Evolutionary conservation across 345 rosid genomes (phyloP).

Genomic region (Eucalyptus sp.): DNA sequence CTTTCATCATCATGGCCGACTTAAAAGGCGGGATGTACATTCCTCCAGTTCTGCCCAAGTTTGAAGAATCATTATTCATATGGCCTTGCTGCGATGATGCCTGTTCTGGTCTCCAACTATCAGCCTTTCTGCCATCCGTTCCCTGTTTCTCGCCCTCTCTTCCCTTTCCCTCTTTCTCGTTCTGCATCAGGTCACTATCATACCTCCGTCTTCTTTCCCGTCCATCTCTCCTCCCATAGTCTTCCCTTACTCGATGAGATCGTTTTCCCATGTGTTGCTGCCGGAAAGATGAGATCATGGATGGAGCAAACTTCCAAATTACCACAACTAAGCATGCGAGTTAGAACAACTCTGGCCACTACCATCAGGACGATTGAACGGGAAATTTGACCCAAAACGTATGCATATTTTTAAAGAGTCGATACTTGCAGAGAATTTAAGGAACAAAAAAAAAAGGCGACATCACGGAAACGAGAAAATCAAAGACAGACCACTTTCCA

Average conservation of each 20-base stretch:
- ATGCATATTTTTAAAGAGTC: neutral
- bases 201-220: slow-evolving; percentile 11
- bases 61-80: slow-evolving; percentile 10
- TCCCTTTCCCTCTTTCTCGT: no score
- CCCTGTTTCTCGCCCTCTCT: slow-evolving; percentile 2
- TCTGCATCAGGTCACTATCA: neutral
- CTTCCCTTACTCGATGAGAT: neutral
- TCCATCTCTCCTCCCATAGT: slow-evolving; percentile 5
- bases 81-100: slow-evolving; percentile 15
- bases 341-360: neutral
- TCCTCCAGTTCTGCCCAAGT: slow-evolving; percentile 62
- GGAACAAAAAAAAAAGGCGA: no score
- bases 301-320: neutral
- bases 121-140: slow-evolving; percentile 5
- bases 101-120: slow-evolving; percentile 14
- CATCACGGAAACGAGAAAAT: no score
- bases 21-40: slow-evolving; percentile 85
- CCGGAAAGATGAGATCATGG: no score
- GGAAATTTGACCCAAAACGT: neutral
- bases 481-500: no score
- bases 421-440: neutral
- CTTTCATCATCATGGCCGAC: slow-evolving; percentile 82
- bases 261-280: neutral
- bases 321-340: no score
- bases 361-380: neutral